Conservation (phyloP, 192 early-diverging fungal species). For the Chytriomyces confervae region DNA sequence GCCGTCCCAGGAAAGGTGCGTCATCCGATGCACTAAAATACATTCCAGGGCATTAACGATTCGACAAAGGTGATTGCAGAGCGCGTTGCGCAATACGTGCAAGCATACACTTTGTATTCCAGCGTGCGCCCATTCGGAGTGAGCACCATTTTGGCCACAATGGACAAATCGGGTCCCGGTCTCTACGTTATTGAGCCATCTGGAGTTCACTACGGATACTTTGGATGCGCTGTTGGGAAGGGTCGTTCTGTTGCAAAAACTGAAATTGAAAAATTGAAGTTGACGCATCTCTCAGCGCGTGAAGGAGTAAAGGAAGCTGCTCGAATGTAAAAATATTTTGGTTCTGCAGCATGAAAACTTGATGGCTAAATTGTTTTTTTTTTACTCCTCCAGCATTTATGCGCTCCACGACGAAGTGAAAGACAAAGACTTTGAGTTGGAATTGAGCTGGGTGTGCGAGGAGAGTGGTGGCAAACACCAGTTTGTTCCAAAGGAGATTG, state of each 20-base stretch:
- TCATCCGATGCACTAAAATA: no score
- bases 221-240: conserved; percentile 94
- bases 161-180: conserved; percentile 81
- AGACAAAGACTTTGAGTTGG: conserved; percentile 99
- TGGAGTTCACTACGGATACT: conserved; percentile 94
- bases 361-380: no score
- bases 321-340: conserved; percentile 39
- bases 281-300: conserved; percentile 77
- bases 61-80: conserved; percentile 79
- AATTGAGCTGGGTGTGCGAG: conserved; percentile 93
- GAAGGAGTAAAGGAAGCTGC: conserved; percentile 96
- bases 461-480: conserved; percentile 81
- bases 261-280: conserved; percentile 97
- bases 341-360: no score
- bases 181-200: conserved; percentile 97
- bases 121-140: conserved; percentile 93
- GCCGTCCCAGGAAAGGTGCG: conserved; percentile 83
- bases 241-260: conserved; percentile 96
- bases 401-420: conserved; percentile 94
- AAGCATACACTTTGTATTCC: conserved; percentile 97
- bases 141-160: conserved; percentile 81
- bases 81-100: conserved; percentile 89
- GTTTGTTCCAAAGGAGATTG: conserved; percentile 87
- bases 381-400: conserved; percentile 71
- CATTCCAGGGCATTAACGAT: no score